Evolutionary conservation across 2,329 filamentous ascomycete species (phyloP), one percentile per base, ranked within the genome.

Genomic region (Paracoccidioides lutzii): DNA sequence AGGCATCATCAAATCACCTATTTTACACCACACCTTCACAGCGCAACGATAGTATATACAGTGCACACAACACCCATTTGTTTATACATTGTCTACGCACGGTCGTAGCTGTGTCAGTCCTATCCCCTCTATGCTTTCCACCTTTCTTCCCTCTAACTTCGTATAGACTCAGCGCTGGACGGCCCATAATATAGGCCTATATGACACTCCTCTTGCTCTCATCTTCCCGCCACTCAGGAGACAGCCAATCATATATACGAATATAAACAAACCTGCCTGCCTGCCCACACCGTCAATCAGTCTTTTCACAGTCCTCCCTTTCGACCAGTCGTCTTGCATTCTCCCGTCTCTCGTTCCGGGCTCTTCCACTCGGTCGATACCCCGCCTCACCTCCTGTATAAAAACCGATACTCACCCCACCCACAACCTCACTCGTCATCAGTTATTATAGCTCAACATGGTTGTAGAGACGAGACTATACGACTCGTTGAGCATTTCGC

Each of bases 391-490:
- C 40, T 44, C 6, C 10, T 28, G 32, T 37, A 54, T 43, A 50
- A n/a, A 22, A 22, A 1, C 28, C 55, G 28, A 50, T 32, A 51
- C 50, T 42, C 38, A n/a, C 12, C 12, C 46, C 33, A 32, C 32
- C 38, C 2, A 22, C 22, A 22, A 22, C 22, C 28, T 32, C 28
- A 45, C n/a, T 14, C 28, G 28, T 45, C 32, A 45, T 12, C 37
- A 41, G 7, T 28, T 46, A 22, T 22, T 22, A 37, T 38, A 38
- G 37, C 37, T 43, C 72, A 81, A 64, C 63, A 96, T 97, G 91
- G 89, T 94, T 64, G 87, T 88, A 66, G 91, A 97, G 77, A 93
- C 87, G 54, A 95, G 94, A 74, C 84, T 97, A 60, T 98, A 98
- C 78, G 89, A 97, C 72, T 80, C 82, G 60, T 79, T 98, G 65